Evolutionary conservation across 2,329 filamentous ascomycete genomes (phyloP).

Genomic region (Fonsecaea multimorphosa): DNA sequence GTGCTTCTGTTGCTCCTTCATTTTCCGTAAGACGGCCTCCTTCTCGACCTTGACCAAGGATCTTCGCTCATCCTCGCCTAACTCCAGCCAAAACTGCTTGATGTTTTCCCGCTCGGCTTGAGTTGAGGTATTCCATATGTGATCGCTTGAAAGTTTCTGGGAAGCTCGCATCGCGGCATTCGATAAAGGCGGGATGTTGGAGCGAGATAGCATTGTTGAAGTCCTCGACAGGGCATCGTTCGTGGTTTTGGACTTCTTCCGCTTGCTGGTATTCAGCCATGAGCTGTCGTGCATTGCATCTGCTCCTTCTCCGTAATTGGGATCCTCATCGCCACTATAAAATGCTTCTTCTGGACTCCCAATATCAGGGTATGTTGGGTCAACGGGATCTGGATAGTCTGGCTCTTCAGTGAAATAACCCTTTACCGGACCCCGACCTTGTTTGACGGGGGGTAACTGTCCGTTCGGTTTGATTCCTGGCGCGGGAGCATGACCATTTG

Average conservation of each 20-base stretch:
- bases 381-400: constrained; percentile 43
- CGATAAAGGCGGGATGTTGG: constrained; percentile 53
- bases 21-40: constrained; percentile 95
- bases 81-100: constrained; percentile 95
- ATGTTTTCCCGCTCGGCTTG: constrained; percentile 95
- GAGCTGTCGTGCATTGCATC: constrained; percentile 39
- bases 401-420: constrained; percentile 42
- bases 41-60: constrained; percentile 98
- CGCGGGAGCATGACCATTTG: constrained; percentile 40
- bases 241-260: constrained; percentile 42
- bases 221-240: constrained; percentile 31
- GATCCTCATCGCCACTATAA: constrained; percentile 61
- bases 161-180: constrained; percentile 51
- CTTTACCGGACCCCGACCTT: constrained; percentile 39
- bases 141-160: constrained; percentile 68
- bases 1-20: constrained; percentile 99
- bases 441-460: constrained; percentile 34
- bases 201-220: constrained; percentile 46
- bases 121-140: constrained; percentile 97
- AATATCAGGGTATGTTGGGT: constrained; percentile 49
- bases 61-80: constrained; percentile 93
- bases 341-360: constrained; percentile 61
- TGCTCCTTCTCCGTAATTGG: constrained; percentile 45
- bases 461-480: constrained; percentile 24
- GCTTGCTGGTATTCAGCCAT: constrained; percentile 40